A percentile compares a stretch with the other conserved stretches of the same genome.
Conservation (phyloP, 495 filamentous ascomycete genomes). For the Lichenothelia convexa region DNA sequence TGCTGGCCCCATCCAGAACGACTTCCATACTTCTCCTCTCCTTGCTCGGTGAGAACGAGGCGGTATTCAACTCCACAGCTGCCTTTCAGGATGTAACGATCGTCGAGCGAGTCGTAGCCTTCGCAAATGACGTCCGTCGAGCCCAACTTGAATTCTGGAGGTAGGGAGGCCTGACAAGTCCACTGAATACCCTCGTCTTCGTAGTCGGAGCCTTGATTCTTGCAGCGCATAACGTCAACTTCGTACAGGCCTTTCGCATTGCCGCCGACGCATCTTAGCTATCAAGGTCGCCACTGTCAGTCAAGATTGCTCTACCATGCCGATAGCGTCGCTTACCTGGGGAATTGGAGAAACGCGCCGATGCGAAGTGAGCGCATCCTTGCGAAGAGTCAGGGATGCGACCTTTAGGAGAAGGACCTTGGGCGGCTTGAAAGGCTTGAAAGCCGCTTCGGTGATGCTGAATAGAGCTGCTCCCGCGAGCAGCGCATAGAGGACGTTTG, state of each 20-base stretch:
- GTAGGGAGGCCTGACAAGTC: slow-evolving; percentile 68
- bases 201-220: slow-evolving; percentile 47
- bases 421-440: slow-evolving; percentile 28
- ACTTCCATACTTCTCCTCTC: slow-evolving; percentile 43
- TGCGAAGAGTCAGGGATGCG: slow-evolving; percentile 57
- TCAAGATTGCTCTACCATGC: not conserved
- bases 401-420: slow-evolving; percentile 63
- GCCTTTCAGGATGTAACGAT: slow-evolving; percentile 71
- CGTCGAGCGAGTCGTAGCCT: slow-evolving; percentile 57
- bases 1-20: slow-evolving; percentile 6
- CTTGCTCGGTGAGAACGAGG: slow-evolving; percentile 60
- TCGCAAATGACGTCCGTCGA: slow-evolving; percentile 86
- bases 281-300: not conserved
- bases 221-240: slow-evolving; percentile 72
- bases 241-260: slow-evolving; percentile 42
- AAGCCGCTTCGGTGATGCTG: slow-evolving; percentile 10
- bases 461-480: not conserved
- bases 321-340: slow-evolving; percentile 31
- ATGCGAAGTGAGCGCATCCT: slow-evolving; percentile 41
- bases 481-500: not conserved
- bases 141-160: slow-evolving; percentile 72
- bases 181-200: slow-evolving; percentile 45
- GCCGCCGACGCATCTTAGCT: slow-evolving; percentile 63
- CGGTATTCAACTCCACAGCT: slow-evolving; percentile 90
- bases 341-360: slow-evolving; percentile 64